These are phyloP conservation scores for Platanus orientalis DNA, from an alignment of 164 flowering plant genomes.

Conservation along the genomic window DNA sequence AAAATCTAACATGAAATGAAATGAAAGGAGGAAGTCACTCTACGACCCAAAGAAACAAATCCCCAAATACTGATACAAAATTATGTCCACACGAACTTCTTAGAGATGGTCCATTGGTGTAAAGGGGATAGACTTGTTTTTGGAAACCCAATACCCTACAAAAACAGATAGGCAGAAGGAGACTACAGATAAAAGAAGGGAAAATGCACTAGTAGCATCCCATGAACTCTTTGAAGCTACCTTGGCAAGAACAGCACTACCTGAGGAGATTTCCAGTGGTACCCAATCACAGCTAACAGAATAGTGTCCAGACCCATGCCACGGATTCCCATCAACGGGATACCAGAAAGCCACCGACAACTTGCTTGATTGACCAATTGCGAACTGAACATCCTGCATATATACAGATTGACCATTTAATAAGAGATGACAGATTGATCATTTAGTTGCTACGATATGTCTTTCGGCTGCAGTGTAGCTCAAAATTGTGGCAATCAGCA, in stretches of 20 bases:
- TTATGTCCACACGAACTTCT: not conserved
- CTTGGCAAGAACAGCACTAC: slow-evolving; percentile 18
- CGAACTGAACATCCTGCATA: slow-evolving; percentile 87
- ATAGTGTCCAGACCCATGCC: slow-evolving; percentile 92
- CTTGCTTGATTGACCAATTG: slow-evolving; percentile 63
- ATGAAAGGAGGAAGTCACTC: not conserved
- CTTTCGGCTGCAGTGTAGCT: not conserved
- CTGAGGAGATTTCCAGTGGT: slow-evolving; percentile 48
- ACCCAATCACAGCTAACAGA: slow-evolving; percentile 84
- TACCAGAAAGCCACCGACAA: slow-evolving; percentile 92
- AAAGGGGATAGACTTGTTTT: slow-evolving; percentile 38
- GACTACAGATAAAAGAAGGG: slow-evolving; percentile 68
- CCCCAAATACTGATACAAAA: slow-evolving; percentile 2
- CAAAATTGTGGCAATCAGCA: not conserved
- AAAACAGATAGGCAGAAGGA: slow-evolving; percentile 59
- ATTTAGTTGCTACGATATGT: not conserved
- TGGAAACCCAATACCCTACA: slow-evolving; percentile 49
- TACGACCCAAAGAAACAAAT: not conserved
- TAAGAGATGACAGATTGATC: not conserved
- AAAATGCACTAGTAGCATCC: slow-evolving; percentile 55
- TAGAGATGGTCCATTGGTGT: slow-evolving; percentile 59
- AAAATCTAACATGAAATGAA: too few species aligned
- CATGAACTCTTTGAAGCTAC: slow-evolving; percentile 35
- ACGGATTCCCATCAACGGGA: slow-evolving; percentile 71
- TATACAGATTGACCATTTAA: not conserved